These are phyloP conservation scores for Pugionium cornutum DNA, from an alignment of 345 rosid species.

Conservation along the genomic window DNA sequence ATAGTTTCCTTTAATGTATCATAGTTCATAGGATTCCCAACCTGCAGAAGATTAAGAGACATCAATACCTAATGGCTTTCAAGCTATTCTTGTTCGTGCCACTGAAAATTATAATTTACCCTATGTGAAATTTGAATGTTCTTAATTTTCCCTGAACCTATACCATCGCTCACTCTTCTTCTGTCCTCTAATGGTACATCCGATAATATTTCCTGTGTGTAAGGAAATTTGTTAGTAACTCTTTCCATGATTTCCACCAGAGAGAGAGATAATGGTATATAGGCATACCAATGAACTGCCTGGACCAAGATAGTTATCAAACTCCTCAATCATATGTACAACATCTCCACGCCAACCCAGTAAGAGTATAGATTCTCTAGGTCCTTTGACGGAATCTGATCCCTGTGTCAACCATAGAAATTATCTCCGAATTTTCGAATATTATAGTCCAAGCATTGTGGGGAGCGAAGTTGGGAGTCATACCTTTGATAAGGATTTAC, in stretches of 20 bases:
- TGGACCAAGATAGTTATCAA: conserved; percentile 95
- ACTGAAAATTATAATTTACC: conserved; percentile 46
- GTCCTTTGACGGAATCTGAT: conserved; percentile 68
- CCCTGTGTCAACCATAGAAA: conserved; percentile 49
- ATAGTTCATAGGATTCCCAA: conserved; percentile 86
- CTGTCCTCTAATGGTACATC: conserved; percentile 85
- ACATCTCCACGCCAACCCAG: conserved; percentile 97
- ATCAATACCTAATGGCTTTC: conserved; percentile 12
- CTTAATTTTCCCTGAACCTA: conserved; percentile 54
- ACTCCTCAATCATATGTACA: conserved; percentile 85
- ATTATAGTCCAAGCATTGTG: conserved; percentile 2
- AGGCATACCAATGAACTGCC: conserved; percentile 79
- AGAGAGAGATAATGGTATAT: conserved; percentile 10
- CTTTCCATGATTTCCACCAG: neutral
- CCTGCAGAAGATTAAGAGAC: conserved; percentile 46
- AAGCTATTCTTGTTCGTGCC: conserved; percentile 18
- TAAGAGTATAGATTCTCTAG: conserved; percentile 76
- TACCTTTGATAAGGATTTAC: conserved; percentile 71
- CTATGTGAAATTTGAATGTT: conserved; percentile 61
- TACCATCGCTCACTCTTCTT: conserved; percentile 42
- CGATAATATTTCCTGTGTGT: conserved; percentile 81
- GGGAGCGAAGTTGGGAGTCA: conserved; percentile 25
- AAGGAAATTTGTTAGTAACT: conserved; percentile 1
- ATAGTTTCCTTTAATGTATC: conserved; percentile 70
- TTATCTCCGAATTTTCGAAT: conserved; percentile 3